Conservation (phyloP, 2,329 filamentous ascomycete species). For the Lojkania enalia region DNA sequence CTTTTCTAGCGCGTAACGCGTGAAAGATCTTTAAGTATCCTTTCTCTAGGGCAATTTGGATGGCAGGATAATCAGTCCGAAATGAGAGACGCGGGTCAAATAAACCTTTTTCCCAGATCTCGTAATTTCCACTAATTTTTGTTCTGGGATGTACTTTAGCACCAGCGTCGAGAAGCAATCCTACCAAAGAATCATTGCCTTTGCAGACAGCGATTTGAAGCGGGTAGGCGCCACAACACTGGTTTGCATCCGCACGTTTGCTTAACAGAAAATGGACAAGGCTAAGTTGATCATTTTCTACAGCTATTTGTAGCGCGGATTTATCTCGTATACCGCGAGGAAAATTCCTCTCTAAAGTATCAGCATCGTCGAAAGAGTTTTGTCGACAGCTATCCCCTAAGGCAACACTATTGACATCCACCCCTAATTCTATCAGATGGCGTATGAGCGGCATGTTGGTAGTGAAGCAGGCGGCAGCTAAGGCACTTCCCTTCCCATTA, state of each 20-base stretch:
- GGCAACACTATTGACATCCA: background rate
- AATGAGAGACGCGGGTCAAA: too few species aligned
- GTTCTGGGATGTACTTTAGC: background rate
- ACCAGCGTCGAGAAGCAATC: conserved; percentile 2
- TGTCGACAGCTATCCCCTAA: background rate
- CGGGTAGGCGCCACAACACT: conserved; percentile 7
- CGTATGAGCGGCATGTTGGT: background rate
- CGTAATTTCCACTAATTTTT: background rate
- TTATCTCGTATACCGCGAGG: background rate
- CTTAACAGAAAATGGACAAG: conserved; percentile 1
- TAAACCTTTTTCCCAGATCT: background rate
- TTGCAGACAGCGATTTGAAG: conserved; percentile 9
- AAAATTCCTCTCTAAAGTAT: background rate
- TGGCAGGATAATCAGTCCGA: background rate
- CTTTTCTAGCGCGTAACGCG: background rate
- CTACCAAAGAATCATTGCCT: background rate
- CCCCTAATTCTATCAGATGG: background rate
- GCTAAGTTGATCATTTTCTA: background rate
- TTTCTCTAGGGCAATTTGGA: background rate
- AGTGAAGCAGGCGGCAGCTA: background rate
- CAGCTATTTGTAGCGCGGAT: conserved; percentile 6
- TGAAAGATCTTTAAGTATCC: background rate
- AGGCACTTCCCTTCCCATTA: background rate
- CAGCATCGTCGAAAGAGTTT: background rate
- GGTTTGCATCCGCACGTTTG: conserved; percentile 6